Percentiles rank a stretch among this genome's conserved stretches.
These are phyloP conservation scores for Pythium aquatile DNA, from an alignment of 352 stramenopile species.

Conservation along the genomic window DNA sequence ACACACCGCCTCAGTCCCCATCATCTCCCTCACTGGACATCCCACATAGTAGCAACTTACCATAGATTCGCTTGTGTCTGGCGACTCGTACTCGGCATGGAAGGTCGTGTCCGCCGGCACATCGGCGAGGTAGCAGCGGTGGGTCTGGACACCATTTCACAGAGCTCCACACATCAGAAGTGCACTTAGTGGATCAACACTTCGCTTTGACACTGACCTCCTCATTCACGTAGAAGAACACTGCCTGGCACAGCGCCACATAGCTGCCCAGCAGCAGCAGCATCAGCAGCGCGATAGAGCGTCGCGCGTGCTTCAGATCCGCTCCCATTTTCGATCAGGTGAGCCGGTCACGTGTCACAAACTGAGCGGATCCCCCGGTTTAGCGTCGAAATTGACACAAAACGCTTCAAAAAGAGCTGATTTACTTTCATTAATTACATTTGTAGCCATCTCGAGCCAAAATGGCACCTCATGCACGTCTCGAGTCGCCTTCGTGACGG, in stretches of 20 bases:
- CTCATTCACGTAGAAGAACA: slow-evolving; percentile 65
- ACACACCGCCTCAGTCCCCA: neutral
- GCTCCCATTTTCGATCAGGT: neutral
- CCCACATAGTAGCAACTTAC: slow-evolving; percentile 20
- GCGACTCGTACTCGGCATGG: slow-evolving; percentile 80
- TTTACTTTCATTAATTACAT: slow-evolving; percentile 17
- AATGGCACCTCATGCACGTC: neutral
- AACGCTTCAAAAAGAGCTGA: neutral
- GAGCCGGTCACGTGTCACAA: slow-evolving; percentile 22
- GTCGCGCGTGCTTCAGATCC: slow-evolving; percentile 1
- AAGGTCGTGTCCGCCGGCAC: slow-evolving; percentile 75
- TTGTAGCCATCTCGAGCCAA: neutral
- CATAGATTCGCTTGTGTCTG: slow-evolving; percentile 78
- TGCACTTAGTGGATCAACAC: neutral
- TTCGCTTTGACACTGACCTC: slow-evolving; percentile 33
- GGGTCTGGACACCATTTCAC: slow-evolving; percentile 28
- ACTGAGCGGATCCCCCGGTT: neutral
- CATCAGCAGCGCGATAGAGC: slow-evolving; percentile 21
- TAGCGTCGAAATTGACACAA: neutral
- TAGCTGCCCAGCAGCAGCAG: slow-evolving; percentile 29
- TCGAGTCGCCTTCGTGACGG: slow-evolving; percentile 1
- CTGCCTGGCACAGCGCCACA: slow-evolving; percentile 25
- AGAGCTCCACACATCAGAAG: neutral
- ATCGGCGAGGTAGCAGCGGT: slow-evolving; percentile 81
- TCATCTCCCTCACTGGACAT: neutral